Evolutionary conservation across 225 moss, liverwort and hornwort species (phyloP).

Genomic region (Anthoceros angustus): DNA sequence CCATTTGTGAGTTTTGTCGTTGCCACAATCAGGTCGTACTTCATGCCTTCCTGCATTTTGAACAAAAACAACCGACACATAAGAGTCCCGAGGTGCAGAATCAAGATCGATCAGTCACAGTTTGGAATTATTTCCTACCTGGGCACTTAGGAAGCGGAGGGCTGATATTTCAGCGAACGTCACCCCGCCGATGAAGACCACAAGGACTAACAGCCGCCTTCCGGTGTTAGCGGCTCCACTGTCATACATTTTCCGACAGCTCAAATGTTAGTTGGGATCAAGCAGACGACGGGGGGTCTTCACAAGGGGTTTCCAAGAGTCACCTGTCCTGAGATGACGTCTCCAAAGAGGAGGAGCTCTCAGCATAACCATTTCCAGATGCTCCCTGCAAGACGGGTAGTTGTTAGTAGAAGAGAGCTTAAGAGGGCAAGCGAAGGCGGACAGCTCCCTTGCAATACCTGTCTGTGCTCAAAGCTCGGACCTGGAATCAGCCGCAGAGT

Average conservation of each 20-base stretch:
- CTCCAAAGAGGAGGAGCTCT: background rate
- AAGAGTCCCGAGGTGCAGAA: background rate
- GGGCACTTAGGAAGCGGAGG: constrained; percentile 76
- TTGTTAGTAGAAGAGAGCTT: background rate
- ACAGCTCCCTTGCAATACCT: constrained; percentile 6
- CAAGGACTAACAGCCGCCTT: constrained; percentile 64
- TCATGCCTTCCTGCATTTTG: constrained; percentile 69
- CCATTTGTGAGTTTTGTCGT: constrained; percentile 90
- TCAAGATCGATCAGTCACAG: background rate
- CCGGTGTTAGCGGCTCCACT: constrained; percentile 53
- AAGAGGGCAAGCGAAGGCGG: background rate
- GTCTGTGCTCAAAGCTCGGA: constrained; percentile 55
- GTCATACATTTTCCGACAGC: background rate
- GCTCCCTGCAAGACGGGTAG: background rate
- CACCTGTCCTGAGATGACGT: background rate
- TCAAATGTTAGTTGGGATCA: background rate
- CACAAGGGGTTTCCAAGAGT: background rate
- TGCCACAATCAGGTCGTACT: constrained; percentile 79
- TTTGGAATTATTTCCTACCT: constrained; percentile 22
- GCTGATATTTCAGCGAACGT: constrained; percentile 98
- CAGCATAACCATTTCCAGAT: background rate
- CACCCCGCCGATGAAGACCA: constrained; percentile 93
- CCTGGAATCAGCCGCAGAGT: constrained; percentile 72
- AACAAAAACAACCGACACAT: background rate
- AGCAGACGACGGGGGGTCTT: background rate